These are phyloP conservation scores for Neonectria ditissima DNA, from an alignment of 2,329 filamentous ascomycete genomes.

Conservation along the genomic window DNA sequence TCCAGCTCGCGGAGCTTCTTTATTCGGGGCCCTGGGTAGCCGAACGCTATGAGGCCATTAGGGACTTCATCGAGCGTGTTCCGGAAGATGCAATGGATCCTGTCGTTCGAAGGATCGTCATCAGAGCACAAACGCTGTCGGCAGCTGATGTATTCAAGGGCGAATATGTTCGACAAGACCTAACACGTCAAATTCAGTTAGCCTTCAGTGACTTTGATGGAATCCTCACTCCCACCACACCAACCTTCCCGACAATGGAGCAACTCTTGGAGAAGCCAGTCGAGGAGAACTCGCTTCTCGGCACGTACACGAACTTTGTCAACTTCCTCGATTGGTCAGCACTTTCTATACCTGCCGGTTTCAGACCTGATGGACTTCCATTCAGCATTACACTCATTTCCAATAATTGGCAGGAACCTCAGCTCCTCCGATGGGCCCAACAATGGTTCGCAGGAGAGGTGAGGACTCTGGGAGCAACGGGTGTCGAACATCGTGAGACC, in stretches of 20 bases:
- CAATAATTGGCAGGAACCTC: slow-evolving; percentile 50
- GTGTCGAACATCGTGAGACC: slow-evolving; percentile 24
- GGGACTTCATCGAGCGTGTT: slow-evolving; percentile 55
- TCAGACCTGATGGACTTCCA: slow-evolving; percentile 50
- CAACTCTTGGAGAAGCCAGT: slow-evolving; percentile 65
- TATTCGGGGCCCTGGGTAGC: slow-evolving; percentile 70
- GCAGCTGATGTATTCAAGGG: slow-evolving; percentile 60
- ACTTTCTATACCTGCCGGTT: slow-evolving; percentile 64
- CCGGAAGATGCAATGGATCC: slow-evolving; percentile 50
- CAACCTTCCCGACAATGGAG: slow-evolving; percentile 62
- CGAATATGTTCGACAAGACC: slow-evolving; percentile 52
- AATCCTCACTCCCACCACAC: slow-evolving; percentile 68
- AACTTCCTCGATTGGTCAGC: slow-evolving; percentile 71
- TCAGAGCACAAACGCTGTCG: slow-evolving; percentile 54
- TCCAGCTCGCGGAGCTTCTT: slow-evolving; percentile 64
- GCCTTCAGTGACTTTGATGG: slow-evolving; percentile 59
- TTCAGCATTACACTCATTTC: slow-evolving; percentile 55
- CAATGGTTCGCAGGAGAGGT: slow-evolving; percentile 43
- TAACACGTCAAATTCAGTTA: slow-evolving; percentile 56
- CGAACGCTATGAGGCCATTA: slow-evolving; percentile 66
- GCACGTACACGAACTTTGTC: slow-evolving; percentile 70
- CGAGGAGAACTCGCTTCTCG: slow-evolving; percentile 63
- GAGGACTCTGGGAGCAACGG: slow-evolving; percentile 47
- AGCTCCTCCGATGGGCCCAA: slow-evolving; percentile 45
- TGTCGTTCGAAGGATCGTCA: slow-evolving; percentile 51